Evolutionary conservation across 768 basidiomycete species (phyloP).

Genomic region (Amyloporia xantha): DNA sequence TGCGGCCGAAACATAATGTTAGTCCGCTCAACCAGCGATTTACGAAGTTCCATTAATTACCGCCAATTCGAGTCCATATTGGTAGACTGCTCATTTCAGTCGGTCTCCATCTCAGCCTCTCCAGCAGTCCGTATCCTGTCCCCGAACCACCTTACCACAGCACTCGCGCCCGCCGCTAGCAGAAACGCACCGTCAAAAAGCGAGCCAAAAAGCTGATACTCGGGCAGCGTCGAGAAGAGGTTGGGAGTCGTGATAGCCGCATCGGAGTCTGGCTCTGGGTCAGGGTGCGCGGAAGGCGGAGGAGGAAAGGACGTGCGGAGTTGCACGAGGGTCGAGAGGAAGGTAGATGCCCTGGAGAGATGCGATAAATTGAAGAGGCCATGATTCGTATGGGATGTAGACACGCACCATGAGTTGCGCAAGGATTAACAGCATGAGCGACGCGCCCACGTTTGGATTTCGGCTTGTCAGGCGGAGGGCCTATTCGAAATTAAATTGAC

Average conservation of each 20-base stretch:
- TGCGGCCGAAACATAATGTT: too few species aligned
- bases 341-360: constrained; percentile 69
- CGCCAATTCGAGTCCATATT: too few species aligned
- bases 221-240: constrained; percentile 67
- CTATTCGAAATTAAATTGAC: too few species aligned
- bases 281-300: constrained; percentile 32
- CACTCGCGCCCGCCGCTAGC: constrained; percentile 43
- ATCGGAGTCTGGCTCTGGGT: constrained; percentile 13
- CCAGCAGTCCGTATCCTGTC: constrained; percentile 29
- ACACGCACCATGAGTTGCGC: constrained; percentile 74
- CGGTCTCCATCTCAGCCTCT: neutral
- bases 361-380: neutral
- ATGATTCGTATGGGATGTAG: neutral
- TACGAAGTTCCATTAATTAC: too few species aligned
- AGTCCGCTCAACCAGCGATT: too few species aligned
- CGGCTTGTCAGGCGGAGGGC: constrained; percentile 58
- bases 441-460: constrained; percentile 65
- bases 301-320: constrained; percentile 77
- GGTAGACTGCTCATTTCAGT: too few species aligned
- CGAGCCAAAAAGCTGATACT: constrained; percentile 65
- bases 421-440: constrained; percentile 68
- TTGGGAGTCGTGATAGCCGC: too few species aligned
- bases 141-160: constrained; percentile 47
- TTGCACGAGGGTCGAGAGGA: constrained; percentile 75
- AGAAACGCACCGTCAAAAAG: constrained; percentile 74